Evolutionary conservation across 805 yeast species (phyloP).

Genomic region (Suhomyces xylopsoci): DNA sequence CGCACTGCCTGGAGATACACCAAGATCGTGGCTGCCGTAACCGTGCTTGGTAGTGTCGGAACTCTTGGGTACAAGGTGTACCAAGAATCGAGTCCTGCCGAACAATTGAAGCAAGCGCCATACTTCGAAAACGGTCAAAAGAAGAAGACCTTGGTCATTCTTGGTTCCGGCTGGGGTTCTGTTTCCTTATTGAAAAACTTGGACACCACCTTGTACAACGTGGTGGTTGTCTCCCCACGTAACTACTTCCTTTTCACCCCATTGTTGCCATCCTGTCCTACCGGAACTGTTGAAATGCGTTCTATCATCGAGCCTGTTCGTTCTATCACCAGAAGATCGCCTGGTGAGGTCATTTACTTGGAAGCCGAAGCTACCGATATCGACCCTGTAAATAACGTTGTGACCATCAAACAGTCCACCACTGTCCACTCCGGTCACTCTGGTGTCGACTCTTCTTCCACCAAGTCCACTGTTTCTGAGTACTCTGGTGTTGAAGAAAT

Average conservation of each 20-base stretch:
- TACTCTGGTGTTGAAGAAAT: constrained; percentile 45
- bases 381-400: constrained; percentile 65
- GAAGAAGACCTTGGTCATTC: constrained; percentile 73
- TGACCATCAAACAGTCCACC: constrained; percentile 61
- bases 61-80: constrained; percentile 52
- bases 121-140: constrained; percentile 53
- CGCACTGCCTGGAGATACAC: constrained; percentile 47
- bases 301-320: constrained; percentile 94
- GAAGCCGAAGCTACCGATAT: constrained; percentile 89
- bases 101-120: constrained; percentile 60
- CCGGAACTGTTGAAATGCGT: constrained; percentile 86
- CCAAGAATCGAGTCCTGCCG: constrained; percentile 57
- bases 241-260: constrained; percentile 96
- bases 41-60: constrained; percentile 56
- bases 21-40: constrained; percentile 44
- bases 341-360: constrained; percentile 75
- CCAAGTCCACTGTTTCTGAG: constrained; percentile 38
- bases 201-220: constrained; percentile 85
- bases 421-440: constrained; percentile 56
- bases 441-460: constrained; percentile 45
- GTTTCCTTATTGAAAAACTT: constrained; percentile 78
- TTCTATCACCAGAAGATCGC: constrained; percentile 72
- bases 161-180: constrained; percentile 95
- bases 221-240: constrained; percentile 87
- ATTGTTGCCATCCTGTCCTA: constrained; percentile 90